Evolutionary conservation across 2,329 filamentous ascomycete genomes (phyloP), one percentile per base, ranked within the genome.

Genomic region (Zymoseptoria ardabiliae): DNA sequence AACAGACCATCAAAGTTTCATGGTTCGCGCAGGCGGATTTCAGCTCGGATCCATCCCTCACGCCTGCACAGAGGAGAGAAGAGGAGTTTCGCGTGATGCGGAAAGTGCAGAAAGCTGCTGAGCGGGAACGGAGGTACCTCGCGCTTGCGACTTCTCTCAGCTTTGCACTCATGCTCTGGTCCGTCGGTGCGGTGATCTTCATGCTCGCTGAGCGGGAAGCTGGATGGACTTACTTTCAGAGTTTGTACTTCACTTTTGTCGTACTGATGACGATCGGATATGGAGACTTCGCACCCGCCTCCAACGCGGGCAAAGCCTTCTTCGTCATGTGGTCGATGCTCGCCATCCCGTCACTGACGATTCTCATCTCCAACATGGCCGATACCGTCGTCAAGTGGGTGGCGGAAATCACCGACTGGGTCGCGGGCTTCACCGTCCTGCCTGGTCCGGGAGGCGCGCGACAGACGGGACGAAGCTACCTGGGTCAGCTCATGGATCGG

Each of bases 241-340:
- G 76, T 0, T 67, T 83, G 0, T 84, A 83, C 66, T 83, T 83
- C 65, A 72, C 78, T 4, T 84, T 81, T 64, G 77, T 76, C 0
- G 77, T 76, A 4, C 75, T 84, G 10, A 66, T 82, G 23, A 83
- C 81, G 0, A 81, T 84, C 51, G 81, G 81, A 1, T 84, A 83
- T 62, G 81, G 81, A 25, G 80, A 83, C 62, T 72, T 76, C 21
- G 70, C 71, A 1, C 78, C 77, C 0, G 69, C 71, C 13, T 78
- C 75, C 55, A 82, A 82, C 62, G 75, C 78, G 11, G 79, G 79
- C 8, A 81, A 78, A 64, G 74, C 79, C 1, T 83, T 83, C 64
- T 83, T 83, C 65, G 79, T 84, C 1, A 77, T 83, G 61, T 84
- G 81, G 81, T 79, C 78, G 13, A 68, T 83, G 4, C 71, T 83